These are phyloP conservation scores for Lasiosphaeria hispida DNA, from an alignment of 495 filamentous ascomycete genomes.

Conservation along the genomic window DNA sequence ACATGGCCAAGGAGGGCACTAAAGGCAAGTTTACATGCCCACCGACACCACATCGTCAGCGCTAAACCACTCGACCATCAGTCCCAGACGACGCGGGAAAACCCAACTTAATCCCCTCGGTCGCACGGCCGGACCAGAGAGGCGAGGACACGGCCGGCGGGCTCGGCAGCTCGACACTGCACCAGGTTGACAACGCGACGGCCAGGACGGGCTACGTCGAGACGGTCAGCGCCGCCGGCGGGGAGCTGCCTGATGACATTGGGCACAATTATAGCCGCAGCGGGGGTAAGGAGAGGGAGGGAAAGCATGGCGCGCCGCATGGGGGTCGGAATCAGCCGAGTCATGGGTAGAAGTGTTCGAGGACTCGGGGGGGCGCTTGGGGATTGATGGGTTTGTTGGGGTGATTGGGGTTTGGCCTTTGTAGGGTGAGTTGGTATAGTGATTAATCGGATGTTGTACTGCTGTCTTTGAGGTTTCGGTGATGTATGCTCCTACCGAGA, in stretches of 20 bases:
- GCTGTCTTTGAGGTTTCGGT: no score
- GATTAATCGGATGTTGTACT: no score
- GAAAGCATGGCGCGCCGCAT: conserved; percentile 9
- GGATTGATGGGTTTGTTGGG: no score
- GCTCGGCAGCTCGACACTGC: background rate
- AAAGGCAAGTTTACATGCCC: conserved; percentile 5
- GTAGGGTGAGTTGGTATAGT: no score
- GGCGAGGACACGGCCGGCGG: background rate
- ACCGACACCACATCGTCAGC: background rate
- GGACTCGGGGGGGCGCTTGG: no score
- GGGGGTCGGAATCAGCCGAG: conserved; percentile 21
- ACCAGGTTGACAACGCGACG: conserved; percentile 7
- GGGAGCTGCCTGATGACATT: conserved; percentile 22
- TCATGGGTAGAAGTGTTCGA: no score
- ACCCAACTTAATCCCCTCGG: conserved; percentile 18
- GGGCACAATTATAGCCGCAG: conserved; percentile 19
- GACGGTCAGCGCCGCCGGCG: conserved; percentile 18
- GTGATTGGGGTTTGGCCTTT: no score
- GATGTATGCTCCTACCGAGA: no score
- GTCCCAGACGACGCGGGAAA: conserved; percentile 23
- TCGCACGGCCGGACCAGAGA: background rate
- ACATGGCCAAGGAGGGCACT: conserved; percentile 27
- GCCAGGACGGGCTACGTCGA: conserved; percentile 10
- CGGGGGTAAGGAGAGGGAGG: conserved; percentile 20
- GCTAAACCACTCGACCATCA: background rate